Conservation (phyloP, 176 grass and related monocot genomes). For the Zoysia japonica region DNA sequence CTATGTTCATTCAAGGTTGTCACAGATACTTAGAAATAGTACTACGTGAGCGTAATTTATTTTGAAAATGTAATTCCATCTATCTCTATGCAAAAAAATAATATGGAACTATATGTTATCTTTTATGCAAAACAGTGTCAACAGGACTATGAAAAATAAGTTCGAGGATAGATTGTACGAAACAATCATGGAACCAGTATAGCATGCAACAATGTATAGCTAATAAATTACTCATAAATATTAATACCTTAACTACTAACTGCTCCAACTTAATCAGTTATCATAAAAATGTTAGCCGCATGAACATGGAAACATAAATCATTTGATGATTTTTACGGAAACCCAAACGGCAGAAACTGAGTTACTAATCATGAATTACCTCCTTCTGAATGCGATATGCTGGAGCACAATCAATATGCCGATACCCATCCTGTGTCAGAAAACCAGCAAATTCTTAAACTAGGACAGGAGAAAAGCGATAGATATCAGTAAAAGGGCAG, state of each 20-base stretch:
- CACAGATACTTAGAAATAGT: no score
- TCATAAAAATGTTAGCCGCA: neutral
- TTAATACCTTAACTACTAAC: neutral
- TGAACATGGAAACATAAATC: neutral
- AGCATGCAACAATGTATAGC: neutral
- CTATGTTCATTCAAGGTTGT: no score
- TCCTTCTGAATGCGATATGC: neutral
- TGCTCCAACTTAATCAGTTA: neutral
- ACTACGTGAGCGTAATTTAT: no score
- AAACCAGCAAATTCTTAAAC: no score
- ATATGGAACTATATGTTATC: no score
- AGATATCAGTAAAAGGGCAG: neutral
- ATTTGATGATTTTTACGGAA: no score
- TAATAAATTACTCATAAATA: neutral
- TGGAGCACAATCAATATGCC: slow-evolving; percentile 1
- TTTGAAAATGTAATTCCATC: no score
- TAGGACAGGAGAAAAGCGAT: neutral
- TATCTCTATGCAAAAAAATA: no score
- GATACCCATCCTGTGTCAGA: neutral
- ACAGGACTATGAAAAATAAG: no score
- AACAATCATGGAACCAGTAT: neutral
- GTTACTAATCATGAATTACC: slow-evolving; percentile 16
- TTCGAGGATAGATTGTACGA: neutral
- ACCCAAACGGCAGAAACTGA: neutral
- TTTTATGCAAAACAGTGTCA: neutral